These are phyloP conservation scores for Ananas comosus DNA, from an alignment of 176 grass and related monocot genomes.

Conservation along the genomic window DNA sequence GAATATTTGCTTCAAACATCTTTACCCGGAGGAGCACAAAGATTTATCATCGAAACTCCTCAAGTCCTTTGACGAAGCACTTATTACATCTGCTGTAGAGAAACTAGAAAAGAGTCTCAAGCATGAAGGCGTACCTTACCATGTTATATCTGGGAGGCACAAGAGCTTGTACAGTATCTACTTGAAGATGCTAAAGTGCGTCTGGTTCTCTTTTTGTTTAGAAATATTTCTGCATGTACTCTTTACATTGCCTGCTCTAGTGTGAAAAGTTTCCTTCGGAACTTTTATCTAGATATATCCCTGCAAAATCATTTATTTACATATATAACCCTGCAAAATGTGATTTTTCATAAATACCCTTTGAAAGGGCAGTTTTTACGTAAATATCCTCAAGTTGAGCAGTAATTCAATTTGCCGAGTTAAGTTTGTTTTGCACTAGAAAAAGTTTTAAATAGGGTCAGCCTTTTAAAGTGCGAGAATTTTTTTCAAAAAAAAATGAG, in stretches of 20 bases:
- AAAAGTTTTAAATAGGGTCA: no score
- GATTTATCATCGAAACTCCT: conserved; percentile 18
- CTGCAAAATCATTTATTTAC: no score
- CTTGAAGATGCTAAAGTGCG: conserved; percentile 41
- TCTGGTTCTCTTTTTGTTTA: neutral
- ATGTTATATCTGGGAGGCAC: conserved; percentile 28
- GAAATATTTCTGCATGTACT: neutral
- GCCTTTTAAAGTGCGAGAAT: no score
- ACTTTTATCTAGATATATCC: no score
- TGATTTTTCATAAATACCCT: no score
- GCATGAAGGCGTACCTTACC: conserved; percentile 13
- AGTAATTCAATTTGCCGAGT: no score
- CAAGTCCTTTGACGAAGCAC: conserved; percentile 16
- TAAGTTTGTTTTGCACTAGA: no score
- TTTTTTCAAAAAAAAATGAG: no score
- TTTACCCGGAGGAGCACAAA: conserved; percentile 42
- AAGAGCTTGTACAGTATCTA: conserved; percentile 48
- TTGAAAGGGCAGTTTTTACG: no score
- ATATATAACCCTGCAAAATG: no score
- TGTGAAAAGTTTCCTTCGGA: neutral
- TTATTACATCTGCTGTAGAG: conserved; percentile 7
- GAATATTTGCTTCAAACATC: conserved; percentile 49
- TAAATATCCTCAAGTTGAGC: no score
- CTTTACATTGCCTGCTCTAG: neutral
- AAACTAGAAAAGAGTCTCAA: conserved; percentile 15